Evolutionary conservation across 1,139 yeast genomes (phyloP).

Genomic region (Yamadazyma membranifaciens): DNA sequence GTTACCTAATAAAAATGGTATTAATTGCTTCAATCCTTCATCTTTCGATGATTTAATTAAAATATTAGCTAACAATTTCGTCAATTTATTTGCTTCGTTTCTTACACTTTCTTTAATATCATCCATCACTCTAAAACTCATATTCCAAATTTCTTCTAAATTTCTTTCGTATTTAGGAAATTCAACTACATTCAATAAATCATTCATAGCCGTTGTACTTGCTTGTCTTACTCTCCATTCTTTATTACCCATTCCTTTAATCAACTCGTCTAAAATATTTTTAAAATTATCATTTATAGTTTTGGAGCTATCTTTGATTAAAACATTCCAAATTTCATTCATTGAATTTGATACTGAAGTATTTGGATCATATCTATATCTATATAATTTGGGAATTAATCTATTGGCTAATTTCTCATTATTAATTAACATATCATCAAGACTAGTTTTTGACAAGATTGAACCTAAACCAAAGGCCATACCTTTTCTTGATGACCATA

Average conservation of each 20-base stretch:
- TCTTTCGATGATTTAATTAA: constrained; percentile 44
- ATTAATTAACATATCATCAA: constrained; percentile 59
- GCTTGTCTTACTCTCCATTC: constrained; percentile 97
- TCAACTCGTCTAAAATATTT: constrained; percentile 61
- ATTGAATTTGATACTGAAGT: constrained; percentile 73
- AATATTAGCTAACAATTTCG: constrained; percentile 64
- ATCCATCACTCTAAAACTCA: constrained; percentile 88
- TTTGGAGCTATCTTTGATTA: constrained; percentile 60
- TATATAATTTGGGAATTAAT: constrained; percentile 76
- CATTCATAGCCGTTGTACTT: constrained; percentile 70
- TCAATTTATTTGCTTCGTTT: constrained; percentile 69
- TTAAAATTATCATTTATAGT: constrained; percentile 55
- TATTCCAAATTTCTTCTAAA: constrained; percentile 75
- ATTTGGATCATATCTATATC: constrained; percentile 86
- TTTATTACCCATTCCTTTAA: constrained; percentile 70
- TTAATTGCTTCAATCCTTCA: constrained; percentile 55
- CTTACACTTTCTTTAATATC: constrained; percentile 95
- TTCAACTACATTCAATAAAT: constrained; percentile 63
- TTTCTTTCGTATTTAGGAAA: constrained; percentile 50
- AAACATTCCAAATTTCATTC: constrained; percentile 83
- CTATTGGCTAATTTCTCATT: constrained; percentile 55
- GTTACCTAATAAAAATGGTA: constrained; percentile 79
- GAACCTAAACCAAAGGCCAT: constrained; percentile 92
- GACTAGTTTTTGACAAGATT: constrained; percentile 73
- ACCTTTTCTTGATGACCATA: constrained; percentile 93